phyloP scores from a whole-genome alignment of 352 stramenopile species.

The Phytopythium montanum region DNA sequence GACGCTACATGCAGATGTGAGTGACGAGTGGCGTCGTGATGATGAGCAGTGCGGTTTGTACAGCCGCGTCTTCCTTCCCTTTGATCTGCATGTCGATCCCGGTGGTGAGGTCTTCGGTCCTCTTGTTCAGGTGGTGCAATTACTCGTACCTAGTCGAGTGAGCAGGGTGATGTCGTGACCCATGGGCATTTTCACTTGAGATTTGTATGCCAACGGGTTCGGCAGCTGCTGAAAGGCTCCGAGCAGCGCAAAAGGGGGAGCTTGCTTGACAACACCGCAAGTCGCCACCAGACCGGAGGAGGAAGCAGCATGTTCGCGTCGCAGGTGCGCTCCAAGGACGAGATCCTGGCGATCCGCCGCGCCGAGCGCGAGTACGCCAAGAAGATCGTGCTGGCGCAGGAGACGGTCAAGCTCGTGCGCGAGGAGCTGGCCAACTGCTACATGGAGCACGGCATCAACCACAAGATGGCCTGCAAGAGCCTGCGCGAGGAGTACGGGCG shows the following conservation, averaged over 20 bases:
- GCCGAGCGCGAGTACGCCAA: slow-evolving; percentile 80
- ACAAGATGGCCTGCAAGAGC: slow-evolving; percentile 83
- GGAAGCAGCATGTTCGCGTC: slow-evolving; percentile 52
- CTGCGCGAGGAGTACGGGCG: slow-evolving; percentile 81
- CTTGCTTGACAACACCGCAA: background rate
- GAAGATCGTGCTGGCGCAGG: slow-evolving; percentile 65
- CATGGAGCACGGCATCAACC: slow-evolving; percentile 87
- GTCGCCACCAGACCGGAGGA: background rate
- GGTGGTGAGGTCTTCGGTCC: too few relatives aligned
- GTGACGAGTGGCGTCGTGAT: slow-evolving; percentile 4
- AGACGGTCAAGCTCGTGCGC: slow-evolving; percentile 81
- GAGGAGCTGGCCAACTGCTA: slow-evolving; percentile 86
- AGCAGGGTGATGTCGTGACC: background rate
- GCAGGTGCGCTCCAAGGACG: slow-evolving; percentile 78
- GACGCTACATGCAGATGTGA: slow-evolving; percentile 47
- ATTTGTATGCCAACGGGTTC: slow-evolving; percentile 12
- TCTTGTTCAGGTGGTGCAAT: slow-evolving; percentile 3
- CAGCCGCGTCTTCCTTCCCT: background rate
- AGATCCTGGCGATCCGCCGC: slow-evolving; percentile 74
- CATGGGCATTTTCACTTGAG: slow-evolving; percentile 6
- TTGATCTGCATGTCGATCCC: background rate
- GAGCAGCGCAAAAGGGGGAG: slow-evolving; percentile 4
- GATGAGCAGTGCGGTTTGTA: background rate
- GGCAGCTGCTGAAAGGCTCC: slow-evolving; percentile 6
- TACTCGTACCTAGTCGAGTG: slow-evolving; percentile 9